Conservation (phyloP, 2,329 filamentous ascomycete species). For the Metarhizium robertsii region DNA sequence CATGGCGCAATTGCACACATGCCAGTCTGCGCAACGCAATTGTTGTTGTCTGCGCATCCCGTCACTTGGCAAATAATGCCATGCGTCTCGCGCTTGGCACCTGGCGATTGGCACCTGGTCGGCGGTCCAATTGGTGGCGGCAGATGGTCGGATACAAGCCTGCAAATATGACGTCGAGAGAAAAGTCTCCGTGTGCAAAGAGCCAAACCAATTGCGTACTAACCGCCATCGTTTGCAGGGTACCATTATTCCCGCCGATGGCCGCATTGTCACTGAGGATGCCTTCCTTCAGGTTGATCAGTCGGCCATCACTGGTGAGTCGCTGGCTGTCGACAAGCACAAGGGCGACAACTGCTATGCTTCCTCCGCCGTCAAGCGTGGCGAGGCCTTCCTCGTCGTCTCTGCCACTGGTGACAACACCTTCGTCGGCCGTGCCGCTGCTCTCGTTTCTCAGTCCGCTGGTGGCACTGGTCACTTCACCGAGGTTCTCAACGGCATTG, state of each 20-base stretch:
- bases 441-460: slow-evolving; percentile 70
- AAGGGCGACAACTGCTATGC: slow-evolving; percentile 72
- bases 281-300: slow-evolving; percentile 87
- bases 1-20: neutral
- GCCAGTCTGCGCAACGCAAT: neutral
- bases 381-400: slow-evolving; percentile 74
- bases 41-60: neutral
- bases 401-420: slow-evolving; percentile 83
- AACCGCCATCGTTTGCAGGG: slow-evolving; percentile 33
- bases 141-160: neutral
- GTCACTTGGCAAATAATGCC: neutral
- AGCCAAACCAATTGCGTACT: neutral
- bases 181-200: neutral
- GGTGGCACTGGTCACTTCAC: slow-evolving; percentile 78
- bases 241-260: slow-evolving; percentile 85
- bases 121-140: neutral
- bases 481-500: slow-evolving; percentile 80
- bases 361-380: slow-evolving; percentile 84
- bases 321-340: slow-evolving; percentile 83
- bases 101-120: neutral
- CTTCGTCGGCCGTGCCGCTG: slow-evolving; percentile 81
- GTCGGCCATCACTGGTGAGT: slow-evolving; percentile 86
- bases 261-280: slow-evolving; percentile 73
- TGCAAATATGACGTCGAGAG: neutral
- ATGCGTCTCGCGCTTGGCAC: neutral